Percentiles rank a stretch among this genome's conserved stretches.
These are phyloP conservation scores for Danielozyma ontarioensis DNA, from an alignment of 805 yeast species.

Conservation along the genomic window DNA sequence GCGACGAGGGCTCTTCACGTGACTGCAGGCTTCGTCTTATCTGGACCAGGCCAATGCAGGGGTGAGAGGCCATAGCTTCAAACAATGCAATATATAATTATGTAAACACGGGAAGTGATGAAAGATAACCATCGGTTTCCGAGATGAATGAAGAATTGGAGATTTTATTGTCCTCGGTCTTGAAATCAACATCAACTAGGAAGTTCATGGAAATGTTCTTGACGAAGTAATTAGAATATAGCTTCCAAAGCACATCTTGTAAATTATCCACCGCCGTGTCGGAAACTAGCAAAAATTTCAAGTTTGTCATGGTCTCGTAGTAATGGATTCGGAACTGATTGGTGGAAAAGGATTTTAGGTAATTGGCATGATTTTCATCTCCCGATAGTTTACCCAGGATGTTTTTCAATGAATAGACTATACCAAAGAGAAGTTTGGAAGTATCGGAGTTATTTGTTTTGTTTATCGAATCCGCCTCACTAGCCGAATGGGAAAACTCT, in stretches of 20 bases:
- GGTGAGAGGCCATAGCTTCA: too few relatives aligned
- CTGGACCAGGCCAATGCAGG: too few relatives aligned
- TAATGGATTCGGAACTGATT: slow-evolving; percentile 75
- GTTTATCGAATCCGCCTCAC: slow-evolving; percentile 36
- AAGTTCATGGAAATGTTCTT: slow-evolving; percentile 56
- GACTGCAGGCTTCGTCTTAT: too few relatives aligned
- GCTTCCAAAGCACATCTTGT: slow-evolving; percentile 48
- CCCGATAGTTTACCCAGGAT: slow-evolving; percentile 52
- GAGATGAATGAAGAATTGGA: slow-evolving; percentile 51
- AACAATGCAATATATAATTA: too few relatives aligned
- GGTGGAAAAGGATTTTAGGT: slow-evolving; percentile 57
- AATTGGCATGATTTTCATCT: slow-evolving; percentile 25
- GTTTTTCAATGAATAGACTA: slow-evolving; percentile 71
- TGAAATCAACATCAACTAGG: slow-evolving; percentile 51
- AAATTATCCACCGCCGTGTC: slow-evolving; percentile 57
- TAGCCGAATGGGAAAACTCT: slow-evolving; percentile 54
- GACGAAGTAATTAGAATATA: slow-evolving; percentile 57
- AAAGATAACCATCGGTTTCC: slow-evolving; percentile 46
- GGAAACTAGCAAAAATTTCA: slow-evolving; percentile 70
- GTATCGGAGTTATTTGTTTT: slow-evolving; percentile 59
- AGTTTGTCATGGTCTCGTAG: slow-evolving; percentile 71
- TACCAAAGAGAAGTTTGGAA: slow-evolving; percentile 82
- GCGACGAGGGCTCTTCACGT: too few relatives aligned
- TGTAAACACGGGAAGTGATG: slow-evolving; percentile 29
- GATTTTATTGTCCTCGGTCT: slow-evolving; percentile 40